These are phyloP conservation scores for Backusella luteola DNA, from an alignment of 192 early-diverging fungal genomes.

Conservation along the genomic window DNA sequence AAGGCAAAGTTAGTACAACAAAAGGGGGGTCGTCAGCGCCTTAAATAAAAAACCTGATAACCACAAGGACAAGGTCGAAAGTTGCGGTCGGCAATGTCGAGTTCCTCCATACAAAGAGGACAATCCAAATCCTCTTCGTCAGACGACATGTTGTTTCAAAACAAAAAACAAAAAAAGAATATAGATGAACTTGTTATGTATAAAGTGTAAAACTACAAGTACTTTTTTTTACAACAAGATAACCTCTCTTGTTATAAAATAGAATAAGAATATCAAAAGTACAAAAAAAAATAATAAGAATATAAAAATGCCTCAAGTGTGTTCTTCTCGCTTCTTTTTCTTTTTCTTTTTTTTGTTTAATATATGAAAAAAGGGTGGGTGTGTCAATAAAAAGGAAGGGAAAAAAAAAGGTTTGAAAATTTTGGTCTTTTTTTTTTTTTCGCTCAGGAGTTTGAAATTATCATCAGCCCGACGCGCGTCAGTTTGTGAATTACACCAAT, in stretches of 20 bases:
- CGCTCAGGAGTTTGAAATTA: background rate
- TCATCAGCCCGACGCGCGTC: background rate
- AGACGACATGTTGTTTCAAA: conserved; percentile 39
- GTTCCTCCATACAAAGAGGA: conserved; percentile 98
- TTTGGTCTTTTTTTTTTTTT: background rate
- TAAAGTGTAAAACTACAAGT: background rate
- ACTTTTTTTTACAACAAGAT: background rate
- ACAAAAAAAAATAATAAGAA: background rate
- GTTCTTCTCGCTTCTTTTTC: background rate
- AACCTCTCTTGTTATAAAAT: background rate
- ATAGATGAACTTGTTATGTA: background rate
- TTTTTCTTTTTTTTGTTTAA: background rate
- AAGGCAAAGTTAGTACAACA: background rate
- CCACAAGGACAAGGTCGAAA: conserved; percentile 98
- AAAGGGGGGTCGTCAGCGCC: background rate
- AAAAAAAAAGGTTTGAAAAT: background rate
- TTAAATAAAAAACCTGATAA: conserved; percentile 75
- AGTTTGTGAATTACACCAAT: background rate
- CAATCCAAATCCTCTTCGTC: conserved; percentile 95
- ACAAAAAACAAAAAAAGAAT: background rate
- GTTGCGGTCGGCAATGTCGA: conserved; percentile 93
- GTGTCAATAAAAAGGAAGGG: background rate
- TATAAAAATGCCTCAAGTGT: background rate
- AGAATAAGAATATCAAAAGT: too few relatives aligned
- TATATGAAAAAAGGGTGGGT: too few relatives aligned